These are phyloP conservation scores for Castanea mollissima DNA, from an alignment of 306 rosid species.

Conservation along the genomic window DNA sequence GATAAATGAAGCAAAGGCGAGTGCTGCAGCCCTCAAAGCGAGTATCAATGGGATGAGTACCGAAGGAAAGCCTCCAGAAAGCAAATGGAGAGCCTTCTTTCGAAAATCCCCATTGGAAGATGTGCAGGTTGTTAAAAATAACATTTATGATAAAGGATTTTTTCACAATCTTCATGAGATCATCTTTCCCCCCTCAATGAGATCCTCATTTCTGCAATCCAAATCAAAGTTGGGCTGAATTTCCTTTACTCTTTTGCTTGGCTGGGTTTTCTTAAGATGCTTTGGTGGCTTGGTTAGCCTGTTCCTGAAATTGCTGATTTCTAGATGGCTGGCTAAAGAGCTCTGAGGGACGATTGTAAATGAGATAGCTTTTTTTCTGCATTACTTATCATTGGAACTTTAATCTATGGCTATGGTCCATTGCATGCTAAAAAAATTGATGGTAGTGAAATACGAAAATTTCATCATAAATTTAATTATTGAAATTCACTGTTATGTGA, in stretches of 20 bases:
- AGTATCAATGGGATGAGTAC: constrained; percentile 47
- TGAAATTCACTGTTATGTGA: too few relatives aligned
- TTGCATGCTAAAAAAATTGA: too few relatives aligned
- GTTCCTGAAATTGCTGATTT: not conserved
- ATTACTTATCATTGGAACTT: not conserved
- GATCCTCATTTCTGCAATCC: constrained; percentile 34
- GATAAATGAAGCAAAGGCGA: constrained; percentile 63
- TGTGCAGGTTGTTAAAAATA: constrained; percentile 56
- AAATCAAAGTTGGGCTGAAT: constrained; percentile 63
- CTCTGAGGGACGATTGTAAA: not conserved
- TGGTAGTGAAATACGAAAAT: too few relatives aligned
- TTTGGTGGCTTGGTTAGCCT: not conserved
- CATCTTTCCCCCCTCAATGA: constrained; percentile 61
- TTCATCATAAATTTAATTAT: too few relatives aligned
- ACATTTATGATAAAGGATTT: constrained; percentile 68
- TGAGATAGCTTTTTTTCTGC: not conserved
- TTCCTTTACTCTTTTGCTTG: not conserved
- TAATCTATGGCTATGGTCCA: not conserved
- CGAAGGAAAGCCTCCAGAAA: constrained; percentile 46
- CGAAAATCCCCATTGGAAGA: constrained; percentile 61
- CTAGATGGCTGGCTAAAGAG: not conserved
- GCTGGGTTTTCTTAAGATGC: not conserved
- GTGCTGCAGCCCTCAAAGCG: constrained; percentile 66
- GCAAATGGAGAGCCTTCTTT: constrained; percentile 74
- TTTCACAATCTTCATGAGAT: constrained; percentile 63